phyloP scores from a whole-genome alignment of 2,329 filamentous ascomycete species.

The Ophiostoma sp. region DNA sequence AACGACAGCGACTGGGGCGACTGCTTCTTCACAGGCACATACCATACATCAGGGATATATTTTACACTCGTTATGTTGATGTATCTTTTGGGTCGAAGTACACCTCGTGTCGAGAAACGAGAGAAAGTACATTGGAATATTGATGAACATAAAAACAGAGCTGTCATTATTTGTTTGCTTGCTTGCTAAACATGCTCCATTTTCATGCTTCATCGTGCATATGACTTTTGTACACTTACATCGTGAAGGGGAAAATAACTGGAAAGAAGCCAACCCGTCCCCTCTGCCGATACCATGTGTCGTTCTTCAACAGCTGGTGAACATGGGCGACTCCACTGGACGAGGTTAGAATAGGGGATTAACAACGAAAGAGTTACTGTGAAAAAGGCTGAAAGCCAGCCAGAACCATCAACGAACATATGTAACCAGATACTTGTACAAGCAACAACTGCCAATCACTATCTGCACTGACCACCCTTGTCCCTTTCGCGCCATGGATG shows the following conservation, averaged over 20 bases:
- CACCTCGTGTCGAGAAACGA: background rate
- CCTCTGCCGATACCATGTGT: slow-evolving; percentile 22
- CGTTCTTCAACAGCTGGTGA: slow-evolving; percentile 21
- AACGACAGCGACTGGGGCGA: background rate
- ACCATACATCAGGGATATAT: background rate
- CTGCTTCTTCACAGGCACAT: background rate
- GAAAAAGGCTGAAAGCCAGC: no score
- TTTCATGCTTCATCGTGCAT: slow-evolving; percentile 13
- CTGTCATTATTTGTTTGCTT: background rate
- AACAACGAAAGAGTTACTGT: slow-evolving; percentile 4
- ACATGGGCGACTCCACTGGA: background rate
- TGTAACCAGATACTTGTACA: no score
- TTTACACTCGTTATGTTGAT: background rate
- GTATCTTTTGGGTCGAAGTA: background rate
- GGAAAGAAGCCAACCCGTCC: background rate
- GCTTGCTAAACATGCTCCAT: background rate
- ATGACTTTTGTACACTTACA: background rate
- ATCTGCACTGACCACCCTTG: background rate
- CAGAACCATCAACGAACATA: background rate
- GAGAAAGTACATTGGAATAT: background rate
- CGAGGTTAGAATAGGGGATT: background rate
- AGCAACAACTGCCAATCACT: background rate
- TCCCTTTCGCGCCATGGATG: background rate
- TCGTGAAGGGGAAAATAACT: background rate
- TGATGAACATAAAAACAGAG: background rate